Evolutionary conservation across 2,329 filamentous ascomycete genomes (phyloP).

Genomic region (Pestalotiopsis sp.): DNA sequence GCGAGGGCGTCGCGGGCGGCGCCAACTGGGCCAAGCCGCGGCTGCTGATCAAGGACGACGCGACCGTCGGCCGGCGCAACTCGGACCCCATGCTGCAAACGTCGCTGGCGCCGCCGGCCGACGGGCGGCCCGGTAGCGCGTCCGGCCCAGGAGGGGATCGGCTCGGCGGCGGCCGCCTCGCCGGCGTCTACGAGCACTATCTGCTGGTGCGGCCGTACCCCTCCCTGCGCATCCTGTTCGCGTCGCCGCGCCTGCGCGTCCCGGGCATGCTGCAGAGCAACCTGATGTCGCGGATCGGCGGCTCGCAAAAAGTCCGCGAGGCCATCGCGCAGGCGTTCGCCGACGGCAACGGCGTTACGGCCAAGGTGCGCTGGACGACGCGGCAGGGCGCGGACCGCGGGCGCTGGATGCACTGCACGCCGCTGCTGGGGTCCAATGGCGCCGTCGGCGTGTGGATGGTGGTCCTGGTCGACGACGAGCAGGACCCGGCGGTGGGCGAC

Average conservation of each 20-base stretch:
- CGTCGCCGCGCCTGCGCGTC: constrained; percentile 67
- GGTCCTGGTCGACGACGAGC: constrained; percentile 70
- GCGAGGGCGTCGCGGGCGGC: constrained; percentile 21
- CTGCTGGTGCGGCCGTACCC: constrained; percentile 69
- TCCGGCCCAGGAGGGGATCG: constrained; percentile 39
- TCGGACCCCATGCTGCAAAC: constrained; percentile 16
- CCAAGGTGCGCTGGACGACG: constrained; percentile 72
- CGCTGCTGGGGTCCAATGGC: constrained; percentile 67
- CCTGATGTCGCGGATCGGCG: constrained; percentile 57
- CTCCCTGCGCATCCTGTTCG: constrained; percentile 69
- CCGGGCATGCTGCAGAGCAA: constrained; percentile 68
- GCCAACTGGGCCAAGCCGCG: constrained; percentile 43
- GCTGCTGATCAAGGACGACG: constrained; percentile 43
- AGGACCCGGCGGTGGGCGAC: constrained; percentile 14
- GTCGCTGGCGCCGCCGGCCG: constrained; percentile 16
- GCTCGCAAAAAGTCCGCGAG: constrained; percentile 48
- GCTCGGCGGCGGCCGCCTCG: constrained; percentile 33
- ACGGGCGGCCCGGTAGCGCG: constrained; percentile 39
- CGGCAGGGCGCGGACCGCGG: constrained; percentile 57
- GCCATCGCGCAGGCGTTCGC: constrained; percentile 61
- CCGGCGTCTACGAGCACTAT: constrained; percentile 58
- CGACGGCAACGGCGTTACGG: constrained; percentile 72
- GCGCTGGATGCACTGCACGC: constrained; percentile 79
- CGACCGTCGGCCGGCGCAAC: constrained; percentile 20
- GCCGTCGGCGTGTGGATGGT: constrained; percentile 80